Evolutionary conservation across 2,329 filamentous ascomycete genomes (phyloP), one percentile per base, ranked within the genome.

Genomic region (Cryphonectria carpinicola): DNA sequence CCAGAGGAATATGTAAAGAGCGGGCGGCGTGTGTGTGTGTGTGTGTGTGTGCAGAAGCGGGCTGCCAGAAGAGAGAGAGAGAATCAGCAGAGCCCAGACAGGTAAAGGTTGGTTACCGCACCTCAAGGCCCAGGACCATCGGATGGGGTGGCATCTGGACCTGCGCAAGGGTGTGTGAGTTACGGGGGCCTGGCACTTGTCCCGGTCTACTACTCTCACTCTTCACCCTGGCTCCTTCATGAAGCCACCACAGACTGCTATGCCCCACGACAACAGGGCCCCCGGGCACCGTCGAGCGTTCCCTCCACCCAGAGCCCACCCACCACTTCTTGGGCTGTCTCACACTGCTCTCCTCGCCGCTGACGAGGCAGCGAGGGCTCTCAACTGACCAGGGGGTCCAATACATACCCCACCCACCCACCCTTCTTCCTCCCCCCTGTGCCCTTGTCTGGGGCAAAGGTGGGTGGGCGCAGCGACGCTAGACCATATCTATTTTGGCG

Each of bases 251-350:
- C 58, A 70, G 64, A 71, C 64, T 71, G 67, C 67, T 52, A 71
- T 70, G 70, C 67, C 49, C 70, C 70, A 71, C 49, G 63, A 60
- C 67, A 62, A 62, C 32, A 63, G 61, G 79, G 76, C 76, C 72
- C 73, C 76, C 68, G 68, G 73, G 68, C 65, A 71, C 74, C 70
- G 68, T 66, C 68, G 49, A 60, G 46, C 65, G 67, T 66, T 69
- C 72, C 41, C 37, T 73, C 74, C 74, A 74, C 74, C 70, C 65
- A 66, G 46, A 43, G 58, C 68, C 75, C 73, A 74, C 75, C 76
- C 78, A 77, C 80, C 81, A 39, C 81, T 81, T 81, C 82, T 81
- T 78, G 14, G 58, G 17, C 17, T 85, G 84, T 86, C 84, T 87
- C 84, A 86, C 84, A 56, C 84, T 82, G 79, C 82, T 80, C 70